A percentile compares a stretch with the other conserved stretches of the same genome.
Evolutionary conservation across 2,329 filamentous ascomycete genomes (phyloP).

Genomic region (Exophiala phaeomuriformis): DNA sequence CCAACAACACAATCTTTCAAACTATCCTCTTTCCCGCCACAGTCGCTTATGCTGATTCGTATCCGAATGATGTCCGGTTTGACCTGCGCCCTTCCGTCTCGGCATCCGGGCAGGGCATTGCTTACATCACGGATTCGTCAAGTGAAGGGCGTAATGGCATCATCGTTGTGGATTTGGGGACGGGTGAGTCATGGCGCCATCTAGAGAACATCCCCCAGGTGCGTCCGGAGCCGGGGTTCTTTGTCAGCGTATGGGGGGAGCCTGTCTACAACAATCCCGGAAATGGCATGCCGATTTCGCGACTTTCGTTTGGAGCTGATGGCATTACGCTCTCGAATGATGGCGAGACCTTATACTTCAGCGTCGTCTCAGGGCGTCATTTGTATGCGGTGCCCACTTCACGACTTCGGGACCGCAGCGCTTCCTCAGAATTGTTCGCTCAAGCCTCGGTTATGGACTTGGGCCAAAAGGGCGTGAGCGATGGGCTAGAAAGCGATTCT

Average conservation of each 20-base stretch:
- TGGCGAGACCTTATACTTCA: conserved; percentile 43
- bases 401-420: conserved; percentile 36
- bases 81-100: conserved; percentile 40
- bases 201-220: conserved; percentile 40
- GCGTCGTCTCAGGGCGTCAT: conserved; percentile 39
- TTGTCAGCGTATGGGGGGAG: conserved; percentile 45
- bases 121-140: conserved; percentile 49
- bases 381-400: conserved; percentile 43
- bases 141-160: conserved; percentile 45
- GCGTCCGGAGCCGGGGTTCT: conserved; percentile 39
- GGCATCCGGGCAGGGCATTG: conserved; percentile 40
- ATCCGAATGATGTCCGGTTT: conserved; percentile 50
- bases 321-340: conserved; percentile 47
- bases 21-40: conserved; percentile 46
- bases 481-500: conserved; percentile 48
- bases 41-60: conserved; percentile 44
- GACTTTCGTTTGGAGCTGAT: conserved; percentile 42
- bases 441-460: conserved; percentile 38
- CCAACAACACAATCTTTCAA: conserved; percentile 41
- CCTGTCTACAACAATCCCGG: conserved; percentile 39
- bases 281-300: conserved; percentile 33
- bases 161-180: conserved; percentile 44
- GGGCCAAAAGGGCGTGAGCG: conserved; percentile 45
- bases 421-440: conserved; percentile 39
- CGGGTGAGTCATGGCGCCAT: conserved; percentile 34